These are phyloP conservation scores for Acanthochlamys bracteata DNA, from an alignment of 106 monocot species.

Conservation along the genomic window DNA sequence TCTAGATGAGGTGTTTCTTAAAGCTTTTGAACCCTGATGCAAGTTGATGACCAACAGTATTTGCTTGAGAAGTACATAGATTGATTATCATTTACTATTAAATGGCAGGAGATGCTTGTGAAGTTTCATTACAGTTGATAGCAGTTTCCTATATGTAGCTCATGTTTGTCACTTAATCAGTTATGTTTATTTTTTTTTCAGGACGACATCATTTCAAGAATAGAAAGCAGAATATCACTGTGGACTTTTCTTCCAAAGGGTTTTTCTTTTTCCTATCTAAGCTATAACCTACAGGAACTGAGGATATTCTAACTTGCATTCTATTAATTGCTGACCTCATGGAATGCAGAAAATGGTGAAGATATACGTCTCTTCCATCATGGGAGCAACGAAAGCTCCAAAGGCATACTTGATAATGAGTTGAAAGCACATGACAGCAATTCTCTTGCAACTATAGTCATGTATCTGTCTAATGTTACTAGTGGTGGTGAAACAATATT, in stretches of 20 bases:
- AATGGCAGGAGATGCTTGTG: too few relatives aligned
- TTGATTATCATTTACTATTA: too few relatives aligned
- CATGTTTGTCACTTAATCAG: too few relatives aligned
- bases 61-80: too few relatives aligned
- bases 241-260: constrained; percentile 80
- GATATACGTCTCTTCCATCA: constrained; percentile 35
- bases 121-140: too few relatives aligned
- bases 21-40: too few relatives aligned
- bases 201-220: constrained; percentile 52
- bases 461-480: constrained; percentile 51
- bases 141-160: too few relatives aligned
- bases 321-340: too few relatives aligned
- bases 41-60: too few relatives aligned
- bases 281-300: too few relatives aligned
- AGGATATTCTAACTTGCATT: too few relatives aligned
- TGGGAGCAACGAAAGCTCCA: constrained; percentile 17
- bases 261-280: constrained; percentile 10
- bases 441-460: constrained; percentile 36
- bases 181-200: constrained; percentile 15
- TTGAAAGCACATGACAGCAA: constrained; percentile 15
- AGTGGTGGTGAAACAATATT: constrained; percentile 60
- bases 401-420: constrained; percentile 13
- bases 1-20: too few relatives aligned
- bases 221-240: constrained; percentile 58
- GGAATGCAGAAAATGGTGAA: constrained; percentile 48